Evolutionary conservation across 345 rosid genomes (phyloP), one percentile per base, ranked within the genome.

Genomic region (Isatis tinctoria): DNA sequence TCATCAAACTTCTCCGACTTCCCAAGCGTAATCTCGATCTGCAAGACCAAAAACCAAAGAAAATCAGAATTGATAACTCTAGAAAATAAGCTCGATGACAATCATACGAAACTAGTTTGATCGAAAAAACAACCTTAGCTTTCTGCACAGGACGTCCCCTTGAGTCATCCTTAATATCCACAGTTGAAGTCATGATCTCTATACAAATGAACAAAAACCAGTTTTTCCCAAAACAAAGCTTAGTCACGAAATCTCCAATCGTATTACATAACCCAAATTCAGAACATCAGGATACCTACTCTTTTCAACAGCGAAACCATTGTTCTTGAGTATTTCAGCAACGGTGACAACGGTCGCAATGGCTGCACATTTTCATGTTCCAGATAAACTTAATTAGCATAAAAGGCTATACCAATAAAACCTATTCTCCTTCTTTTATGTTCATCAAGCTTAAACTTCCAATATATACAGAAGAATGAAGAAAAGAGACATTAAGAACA

Each of bases 1-100:
- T 92, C 96, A 58, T 92, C 98, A 39, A 92, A 90, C 82, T 90
- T 92, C 37, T 87, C 90, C 7, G 90, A 83, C 85, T 90, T 92
- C 48, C 81, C 90, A 67, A 90, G 84, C 67, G 86, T 39, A 41
- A 92, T 92, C 76, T 90, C 98, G 47, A 90, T 88, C 96, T 92
- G 75, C 70, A 53, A 65, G 16, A 48, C 36, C 65, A 26, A 40
- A 45, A 2, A 14, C 14, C 32, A 47, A 44, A 33, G 10, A n/a
- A 1, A 6, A 5, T 35, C 64, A 36, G 5, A 60, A 5, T 2
- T 24, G 44, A 47, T 33, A 14, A 26, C 11, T 8, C 51, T n/a
- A n/a, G 37, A 60, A 39, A 47, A 27, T 27, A 13, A 4, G 20
- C 11, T 12, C 1, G 3, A 37, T 10, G 12, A 13, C 16, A 26